Evolutionary conservation across 768 basidiomycete genomes (phyloP), one percentile per base, ranked within the genome.

Genomic region (Cyclocybe cylindracea): DNA sequence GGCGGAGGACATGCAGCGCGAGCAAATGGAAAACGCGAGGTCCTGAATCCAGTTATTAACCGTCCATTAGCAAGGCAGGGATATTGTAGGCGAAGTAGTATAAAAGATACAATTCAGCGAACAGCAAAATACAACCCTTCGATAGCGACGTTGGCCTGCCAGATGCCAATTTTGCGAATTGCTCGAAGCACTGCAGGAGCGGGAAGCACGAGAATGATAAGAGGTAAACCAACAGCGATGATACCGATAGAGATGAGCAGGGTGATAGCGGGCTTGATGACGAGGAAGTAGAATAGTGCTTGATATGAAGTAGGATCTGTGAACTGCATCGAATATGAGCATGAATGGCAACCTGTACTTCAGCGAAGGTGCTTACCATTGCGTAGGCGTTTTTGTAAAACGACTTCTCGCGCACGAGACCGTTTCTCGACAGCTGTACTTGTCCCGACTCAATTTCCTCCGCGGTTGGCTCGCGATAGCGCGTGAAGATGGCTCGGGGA

Each of bases 241-340:
- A 89, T 64, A 16, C 71, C 57, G 10, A 89, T 64, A 5, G 81
- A 78, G 34, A 91, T 71, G 13, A 87, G 70, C 24, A 93, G 67
- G 1, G 89, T 90, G 66, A 92, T 87, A 31, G 82, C 77, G 2
- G 91, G 89, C 65, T 93, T 93, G 73, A 93, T 84, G 44, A 92
- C 87, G 54, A 93, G 78, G 70, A 93, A 93, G 66, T 93, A 92
- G 75, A 93, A 92, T 3, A 93, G 77, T 0, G 91, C 86, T 71
- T 89, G 88, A 67, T 90, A 92, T 13, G 90, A 88, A 4, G 86
- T 89, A 36, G 86, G 72, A 61, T 92, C 90, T 38, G 86, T 85
- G 68, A 92, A 92, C 89, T 91, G 41, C 5, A 7, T 24, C 38
- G 41, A 8, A 16, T 39, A 11, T 46, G 46, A 46, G 10, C 14